Percentiles rank a stretch among this genome's conserved stretches.
These are phyloP conservation scores for sorghum (Sorghum bicolor) DNA, from an alignment of 176 grass and related monocot genomes.

Conservation along the genomic window DNA sequence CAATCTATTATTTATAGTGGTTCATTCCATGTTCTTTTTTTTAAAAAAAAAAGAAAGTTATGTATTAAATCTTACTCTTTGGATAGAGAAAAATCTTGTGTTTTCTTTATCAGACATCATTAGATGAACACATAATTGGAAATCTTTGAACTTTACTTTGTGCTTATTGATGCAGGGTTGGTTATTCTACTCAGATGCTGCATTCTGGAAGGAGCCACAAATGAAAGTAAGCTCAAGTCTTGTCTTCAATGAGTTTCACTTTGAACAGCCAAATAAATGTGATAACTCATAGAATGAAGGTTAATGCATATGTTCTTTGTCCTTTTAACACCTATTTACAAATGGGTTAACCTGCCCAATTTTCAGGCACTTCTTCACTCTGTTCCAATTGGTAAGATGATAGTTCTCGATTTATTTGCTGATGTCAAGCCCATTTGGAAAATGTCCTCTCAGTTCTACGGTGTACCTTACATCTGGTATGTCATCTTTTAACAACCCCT, in stretches of 20 bases:
- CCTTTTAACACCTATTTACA: not conserved
- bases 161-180: conserved; percentile 69
- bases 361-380: conserved; percentile 95
- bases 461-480: conserved; percentile 90
- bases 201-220: conserved; percentile 88
- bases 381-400: conserved; percentile 94
- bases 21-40: not conserved
- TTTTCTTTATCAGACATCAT: not conserved
- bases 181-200: conserved; percentile 80
- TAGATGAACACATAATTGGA: not conserved
- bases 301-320: not conserved
- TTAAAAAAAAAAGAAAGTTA: not conserved
- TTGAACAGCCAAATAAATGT: conserved; percentile 16
- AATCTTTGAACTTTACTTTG: not conserved
- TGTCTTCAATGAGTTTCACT: not conserved
- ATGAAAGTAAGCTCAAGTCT: conserved; percentile 66
- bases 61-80: not conserved
- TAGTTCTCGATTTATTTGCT: conserved; percentile 99
- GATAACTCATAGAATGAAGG: conserved; percentile 6
- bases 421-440: conserved; percentile 95
- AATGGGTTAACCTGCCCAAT: conserved; percentile 25
- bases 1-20: not conserved
- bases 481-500: not conserved
- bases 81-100: not conserved
- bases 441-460: conserved; percentile 89